Conservation (phyloP, 176 grass and related monocot species). For the Aegilops sharonensis region DNA sequence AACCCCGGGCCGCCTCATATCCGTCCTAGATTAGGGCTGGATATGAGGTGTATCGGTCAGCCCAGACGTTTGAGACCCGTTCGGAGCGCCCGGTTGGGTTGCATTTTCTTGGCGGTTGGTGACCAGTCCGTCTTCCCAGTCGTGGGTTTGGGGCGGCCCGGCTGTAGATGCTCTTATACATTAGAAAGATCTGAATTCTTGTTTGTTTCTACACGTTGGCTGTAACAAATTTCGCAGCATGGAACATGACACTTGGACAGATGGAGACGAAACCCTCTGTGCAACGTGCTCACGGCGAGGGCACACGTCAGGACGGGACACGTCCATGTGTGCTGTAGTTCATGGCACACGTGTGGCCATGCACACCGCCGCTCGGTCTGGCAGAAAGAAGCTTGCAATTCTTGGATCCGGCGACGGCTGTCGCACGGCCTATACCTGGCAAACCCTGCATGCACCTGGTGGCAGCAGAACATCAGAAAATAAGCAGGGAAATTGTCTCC, state of each 20-base stretch:
- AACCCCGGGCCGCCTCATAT: no score
- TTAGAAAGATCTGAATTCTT: no score
- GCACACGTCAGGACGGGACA: background rate
- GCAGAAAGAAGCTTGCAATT: background rate
- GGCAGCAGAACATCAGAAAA: constrained; percentile 6
- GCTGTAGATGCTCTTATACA: no score
- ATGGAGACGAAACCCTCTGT: background rate
- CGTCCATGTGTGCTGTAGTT: background rate
- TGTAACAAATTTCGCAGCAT: background rate
- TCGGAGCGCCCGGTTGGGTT: no score
- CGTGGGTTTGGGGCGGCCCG: no score
- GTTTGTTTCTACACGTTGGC: no score
- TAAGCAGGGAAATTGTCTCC: background rate
- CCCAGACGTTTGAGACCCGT: no score
- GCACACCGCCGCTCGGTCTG: background rate
- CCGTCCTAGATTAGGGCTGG: no score
- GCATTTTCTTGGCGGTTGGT: no score
- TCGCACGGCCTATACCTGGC: background rate
- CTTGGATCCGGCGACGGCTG: constrained; percentile 29
- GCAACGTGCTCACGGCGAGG: background rate
- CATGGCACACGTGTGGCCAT: constrained; percentile 25
- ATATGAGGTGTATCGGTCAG: no score
- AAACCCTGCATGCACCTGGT: constrained; percentile 18
- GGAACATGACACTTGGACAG: background rate
- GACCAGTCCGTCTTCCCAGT: no score